Evolutionary conservation across 371 early-diverging fungal species (phyloP).

Genomic region (Rhizopus arrhizus): DNA sequence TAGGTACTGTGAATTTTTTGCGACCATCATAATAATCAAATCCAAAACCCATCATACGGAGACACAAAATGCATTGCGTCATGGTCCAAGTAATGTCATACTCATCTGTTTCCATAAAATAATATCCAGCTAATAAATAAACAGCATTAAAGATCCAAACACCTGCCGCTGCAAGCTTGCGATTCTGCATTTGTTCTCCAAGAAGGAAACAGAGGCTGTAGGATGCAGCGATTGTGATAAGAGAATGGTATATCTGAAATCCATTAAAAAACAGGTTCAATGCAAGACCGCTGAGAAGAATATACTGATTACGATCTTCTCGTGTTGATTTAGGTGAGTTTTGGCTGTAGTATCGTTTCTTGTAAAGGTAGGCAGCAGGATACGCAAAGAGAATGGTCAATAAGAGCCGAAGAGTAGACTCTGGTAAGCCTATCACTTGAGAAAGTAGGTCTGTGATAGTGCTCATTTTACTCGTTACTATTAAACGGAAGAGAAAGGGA

Average conservation of each 20-base stretch:
- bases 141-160: slow-evolving; percentile 65
- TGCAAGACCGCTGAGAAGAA: slow-evolving; percentile 52
- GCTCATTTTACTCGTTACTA: slow-evolving; percentile 20
- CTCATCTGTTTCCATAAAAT: slow-evolving; percentile 55
- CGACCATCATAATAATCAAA: slow-evolving; percentile 69
- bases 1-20: slow-evolving; percentile 12
- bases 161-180: slow-evolving; percentile 44
- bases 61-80: slow-evolving; percentile 72
- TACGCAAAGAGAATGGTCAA: slow-evolving; percentile 57
- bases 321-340: slow-evolving; percentile 36
- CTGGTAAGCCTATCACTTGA: slow-evolving; percentile 57
- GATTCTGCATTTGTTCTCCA: slow-evolving; percentile 40
- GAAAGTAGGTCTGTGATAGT: slow-evolving; percentile 34
- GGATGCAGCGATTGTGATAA: slow-evolving; percentile 57
- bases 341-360: slow-evolving; percentile 34
- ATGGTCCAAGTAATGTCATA: slow-evolving; percentile 76
- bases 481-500: slow-evolving; percentile 6
- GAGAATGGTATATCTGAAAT: slow-evolving; percentile 58
- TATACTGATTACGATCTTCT: slow-evolving; percentile 54
- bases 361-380: slow-evolving; percentile 49
- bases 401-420: slow-evolving; percentile 59
- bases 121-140: slow-evolving; percentile 63
- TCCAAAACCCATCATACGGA: slow-evolving; percentile 74
- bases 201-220: slow-evolving; percentile 50
- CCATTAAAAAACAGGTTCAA: slow-evolving; percentile 66